Base-by-base conservation (phyloP, 805 yeast species). In the Komagataella phaffii region DNA sequence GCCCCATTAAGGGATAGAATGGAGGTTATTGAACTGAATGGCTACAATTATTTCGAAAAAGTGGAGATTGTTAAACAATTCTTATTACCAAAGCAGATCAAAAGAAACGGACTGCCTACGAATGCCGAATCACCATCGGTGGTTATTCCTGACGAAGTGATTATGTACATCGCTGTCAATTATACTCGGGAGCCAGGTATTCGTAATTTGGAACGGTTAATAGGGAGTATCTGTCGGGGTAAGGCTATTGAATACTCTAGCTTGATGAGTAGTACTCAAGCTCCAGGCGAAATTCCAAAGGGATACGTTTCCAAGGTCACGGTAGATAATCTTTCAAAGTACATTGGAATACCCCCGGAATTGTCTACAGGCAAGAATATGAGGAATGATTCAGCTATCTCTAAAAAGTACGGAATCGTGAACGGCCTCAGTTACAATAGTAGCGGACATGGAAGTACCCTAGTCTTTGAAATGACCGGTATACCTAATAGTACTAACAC, bases 111-210 rank as follows among this genome's bases (percentile, higher is more conserved):
- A 1, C 69, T 88, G 45, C 66, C 69, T 2, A 17, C 24, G 24
- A 48, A 49, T 17, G 24, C 46, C 7, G 51, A 47, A 3, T 45
- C 57, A 1, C 66, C 64, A 6, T 68, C 72, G 45, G 73, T 86
- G 6, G 53, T 57, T 4, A 64, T 88, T 4, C 69, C 69, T 17
- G 75, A 76, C 19, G 72, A 72, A 0, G 81, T 84, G 1, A 72
- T 88, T 71, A 67, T 76, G 58, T 74, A 75, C 49, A 68, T 88
- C 49, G 83, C 88, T 23, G 69, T 79, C 2, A 77, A 75, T 55
- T 88, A 88, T 61, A 85, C 95, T 0, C 71, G 90, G 51, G 96
- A 88, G 64, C 79, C 95, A 0, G 96, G 96, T 3, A 95, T 88
- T 17, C 75, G 96, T 58, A 80, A 77, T 53, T 71, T 89, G 54